phyloP scores from a whole-genome alignment of 2,329 filamentous ascomycete genomes.

The Scytalidium lignicola region DNA sequence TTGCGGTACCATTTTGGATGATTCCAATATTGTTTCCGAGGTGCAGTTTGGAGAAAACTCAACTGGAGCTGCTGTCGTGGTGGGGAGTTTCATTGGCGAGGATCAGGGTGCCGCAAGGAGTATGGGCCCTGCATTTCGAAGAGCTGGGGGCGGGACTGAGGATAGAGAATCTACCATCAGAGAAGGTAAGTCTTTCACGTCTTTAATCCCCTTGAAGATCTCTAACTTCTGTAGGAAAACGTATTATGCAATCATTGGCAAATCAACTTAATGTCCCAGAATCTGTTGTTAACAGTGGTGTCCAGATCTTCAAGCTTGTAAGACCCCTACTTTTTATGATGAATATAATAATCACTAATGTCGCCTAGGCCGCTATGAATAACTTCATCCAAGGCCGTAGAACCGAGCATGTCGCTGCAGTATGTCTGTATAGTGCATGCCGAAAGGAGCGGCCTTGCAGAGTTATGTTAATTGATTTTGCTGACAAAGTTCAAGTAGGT shows the following conservation, averaged over 20 bases:
- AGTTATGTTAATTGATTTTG: slow-evolving; percentile 92
- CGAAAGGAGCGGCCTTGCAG: slow-evolving; percentile 73
- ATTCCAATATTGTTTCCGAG: slow-evolving; percentile 87
- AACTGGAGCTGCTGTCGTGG: slow-evolving; percentile 80
- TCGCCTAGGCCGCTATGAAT: slow-evolving; percentile 46
- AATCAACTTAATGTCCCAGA: slow-evolving; percentile 56
- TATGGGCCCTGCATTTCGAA: slow-evolving; percentile 56
- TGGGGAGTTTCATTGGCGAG: slow-evolving; percentile 82
- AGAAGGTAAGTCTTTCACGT: slow-evolving; percentile 29
- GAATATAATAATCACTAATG: not conserved
- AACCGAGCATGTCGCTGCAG: slow-evolving; percentile 79
- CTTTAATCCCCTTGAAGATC: not conserved
- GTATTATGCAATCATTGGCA: slow-evolving; percentile 58
- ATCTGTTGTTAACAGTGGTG: slow-evolving; percentile 57
- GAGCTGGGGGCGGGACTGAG: slow-evolving; percentile 53
- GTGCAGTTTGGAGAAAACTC: slow-evolving; percentile 86
- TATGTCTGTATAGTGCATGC: slow-evolving; percentile 85
- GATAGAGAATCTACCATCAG: slow-evolving; percentile 56
- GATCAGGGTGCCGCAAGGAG: slow-evolving; percentile 61
- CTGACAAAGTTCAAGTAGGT: slow-evolving; percentile 64
- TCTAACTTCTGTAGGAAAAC: slow-evolving; percentile 31
- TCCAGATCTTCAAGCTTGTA: slow-evolving; percentile 69
- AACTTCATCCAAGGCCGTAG: slow-evolving; percentile 85
- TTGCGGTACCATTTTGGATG: slow-evolving; percentile 79
- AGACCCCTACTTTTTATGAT: not conserved